A percentile compares a stretch with the other conserved stretches of the same genome.
Evolutionary conservation across 495 filamentous ascomycete genomes (phyloP).

Genomic region (Xylaria telfairii): DNA sequence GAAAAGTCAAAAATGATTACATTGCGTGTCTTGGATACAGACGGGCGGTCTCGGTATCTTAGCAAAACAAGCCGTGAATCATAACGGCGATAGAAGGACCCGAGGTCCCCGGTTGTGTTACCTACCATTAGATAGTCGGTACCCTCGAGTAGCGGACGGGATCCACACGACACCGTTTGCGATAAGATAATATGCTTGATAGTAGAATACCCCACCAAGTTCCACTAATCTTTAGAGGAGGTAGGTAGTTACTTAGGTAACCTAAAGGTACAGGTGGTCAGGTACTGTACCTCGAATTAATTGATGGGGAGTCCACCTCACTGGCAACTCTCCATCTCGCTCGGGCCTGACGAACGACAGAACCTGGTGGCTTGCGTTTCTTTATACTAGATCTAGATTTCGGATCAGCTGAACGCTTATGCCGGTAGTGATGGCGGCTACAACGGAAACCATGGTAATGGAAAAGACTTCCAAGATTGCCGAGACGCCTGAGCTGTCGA

Average conservation of each 20-base stretch:
- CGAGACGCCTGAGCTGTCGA: conserved; percentile 44
- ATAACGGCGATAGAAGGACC: background rate
- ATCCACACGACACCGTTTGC: background rate
- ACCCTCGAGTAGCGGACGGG: background rate
- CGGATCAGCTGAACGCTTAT: background rate
- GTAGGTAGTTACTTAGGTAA: background rate
- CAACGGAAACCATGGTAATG: conserved; percentile 23
- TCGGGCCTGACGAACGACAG: background rate
- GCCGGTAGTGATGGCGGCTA: conserved; percentile 27
- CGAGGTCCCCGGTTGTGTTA: conserved; percentile 10
- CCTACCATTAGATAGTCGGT: too few species aligned
- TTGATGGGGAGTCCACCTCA: background rate
- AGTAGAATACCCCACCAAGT: background rate
- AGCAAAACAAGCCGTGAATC: background rate
- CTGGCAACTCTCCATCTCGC: background rate
- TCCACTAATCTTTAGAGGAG: background rate
- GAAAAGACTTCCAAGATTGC: conserved; percentile 20
- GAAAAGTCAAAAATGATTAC: background rate
- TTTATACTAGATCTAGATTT: background rate
- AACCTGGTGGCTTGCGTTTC: background rate
- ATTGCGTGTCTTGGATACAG: conserved; percentile 14
- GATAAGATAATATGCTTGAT: background rate
- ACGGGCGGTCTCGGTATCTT: background rate
- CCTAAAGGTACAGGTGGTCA: too few species aligned
- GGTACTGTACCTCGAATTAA: background rate